Percentiles rank a stretch among this genome's conserved stretches.
Conservation (phyloP, 352 stramenopile genomes). For the Phytophthora lateralis region DNA sequence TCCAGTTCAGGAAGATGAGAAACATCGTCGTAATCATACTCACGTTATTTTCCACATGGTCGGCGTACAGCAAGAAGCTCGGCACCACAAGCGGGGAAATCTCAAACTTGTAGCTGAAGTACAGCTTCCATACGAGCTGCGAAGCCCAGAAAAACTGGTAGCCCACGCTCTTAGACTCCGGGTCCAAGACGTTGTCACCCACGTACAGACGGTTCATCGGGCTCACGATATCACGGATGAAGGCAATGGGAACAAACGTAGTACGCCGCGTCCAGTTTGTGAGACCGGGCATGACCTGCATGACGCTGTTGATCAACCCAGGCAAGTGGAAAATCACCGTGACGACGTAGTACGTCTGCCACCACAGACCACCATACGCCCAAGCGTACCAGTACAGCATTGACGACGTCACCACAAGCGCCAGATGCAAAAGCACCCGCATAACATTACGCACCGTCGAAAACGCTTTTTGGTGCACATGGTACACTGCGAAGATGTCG, state of each 20-base stretch:
- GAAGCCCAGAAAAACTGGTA: conserved; percentile 97
- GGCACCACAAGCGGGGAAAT: conserved; percentile 96
- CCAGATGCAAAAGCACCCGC: conserved; percentile 81
- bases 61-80: conserved; percentile 95
- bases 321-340: conserved; percentile 69
- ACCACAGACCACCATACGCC: conserved; percentile 65
- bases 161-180: conserved; percentile 82
- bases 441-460: conserved; percentile 86
- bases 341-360: conserved; percentile 64
- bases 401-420: conserved; percentile 60
- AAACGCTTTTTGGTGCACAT: conserved; percentile 47
- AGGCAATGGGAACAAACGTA: conserved; percentile 61
- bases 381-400: conserved; percentile 86
- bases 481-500: conserved; percentile 90
- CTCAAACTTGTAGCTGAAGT: conserved; percentile 99
- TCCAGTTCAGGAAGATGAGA: conserved; percentile 95
- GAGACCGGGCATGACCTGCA: conserved; percentile 78
- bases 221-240: conserved; percentile 88
- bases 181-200: conserved; percentile 96
- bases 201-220: conserved; percentile 97
- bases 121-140: conserved; percentile 96
- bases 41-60: conserved; percentile 92
- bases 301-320: conserved; percentile 68
- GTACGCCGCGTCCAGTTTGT: conserved; percentile 86
- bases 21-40: conserved; percentile 86